Evolutionary conservation across 179 eudicot genomes (phyloP), one percentile per base, ranked within the genome.

Genomic region (Camellia oleifera): DNA sequence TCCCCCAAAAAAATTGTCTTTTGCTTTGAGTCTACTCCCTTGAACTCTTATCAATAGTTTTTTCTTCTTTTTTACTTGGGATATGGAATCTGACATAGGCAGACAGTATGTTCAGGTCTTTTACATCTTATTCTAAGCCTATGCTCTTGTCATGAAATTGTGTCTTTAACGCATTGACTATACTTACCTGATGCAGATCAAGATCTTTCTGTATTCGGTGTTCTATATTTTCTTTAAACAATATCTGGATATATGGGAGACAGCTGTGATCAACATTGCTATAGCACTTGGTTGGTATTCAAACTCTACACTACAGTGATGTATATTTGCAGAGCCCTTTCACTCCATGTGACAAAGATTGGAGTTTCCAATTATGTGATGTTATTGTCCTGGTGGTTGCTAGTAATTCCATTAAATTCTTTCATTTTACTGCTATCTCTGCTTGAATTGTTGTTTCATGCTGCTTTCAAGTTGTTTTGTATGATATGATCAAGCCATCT

Each of bases 211-310:
- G 4, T 96, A 96, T 88, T 93, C 99, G 11, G 99, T 96, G 67
- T 96, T 88, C 86, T 96, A 96, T 84, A 92, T 92, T 75, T 96
- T 96, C 85, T 96, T 96, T 84, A 98, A 96, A 88, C 99, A 96
- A 89, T 96, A 96, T 81, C 92, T 96, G 80, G 91, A 90, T 84
- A 96, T 96, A 81, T 96, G 99, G 99, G 89, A 76, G 85, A 96
- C 98, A 69, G 99, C 99, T 69, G 76, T 96, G 79, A 80, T 91
- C 87, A 93, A 89, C 88, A 94, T 96, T 80, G 92, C 98, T 63
- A 88, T 96, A 83, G 99, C 99, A 81, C 89, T 88, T 63, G 99
- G 99, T 96, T 72, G 83, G 98, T 90, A 50, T 70, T 74, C 78
- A 45, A 67, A 57, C 79, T 76, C 71, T 63, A 50, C 10, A 76